A percentile compares a stretch with the other conserved stretches of the same genome.
Evolutionary conservation across 78 protist genomes (phyloP).

Genomic region (Bodo saltans): DNA sequence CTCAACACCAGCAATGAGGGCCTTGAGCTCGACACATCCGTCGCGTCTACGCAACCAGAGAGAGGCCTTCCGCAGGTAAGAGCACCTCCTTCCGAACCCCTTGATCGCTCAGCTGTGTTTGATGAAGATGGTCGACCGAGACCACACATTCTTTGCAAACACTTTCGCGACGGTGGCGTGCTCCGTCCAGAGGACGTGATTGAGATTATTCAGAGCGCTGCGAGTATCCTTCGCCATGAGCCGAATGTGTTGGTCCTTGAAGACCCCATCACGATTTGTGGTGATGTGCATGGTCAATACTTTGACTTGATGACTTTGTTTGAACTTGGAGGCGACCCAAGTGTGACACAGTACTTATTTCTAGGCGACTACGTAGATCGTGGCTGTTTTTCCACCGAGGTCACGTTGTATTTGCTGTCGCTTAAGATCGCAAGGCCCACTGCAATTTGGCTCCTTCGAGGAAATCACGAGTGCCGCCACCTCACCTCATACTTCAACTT

Average conservation of each 20-base stretch:
- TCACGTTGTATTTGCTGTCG: conserved; percentile 70
- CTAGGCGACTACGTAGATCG: conserved; percentile 97
- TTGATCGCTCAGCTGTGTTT: too few species aligned
- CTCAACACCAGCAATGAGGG: too few species aligned
- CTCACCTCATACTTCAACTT: conserved; percentile 82
- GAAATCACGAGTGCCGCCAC: conserved; percentile 92
- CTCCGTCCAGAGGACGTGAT: background rate
- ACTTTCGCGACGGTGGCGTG: background rate
- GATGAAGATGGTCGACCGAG: too few species aligned
- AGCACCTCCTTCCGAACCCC: too few species aligned
- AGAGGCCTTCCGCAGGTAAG: too few species aligned
- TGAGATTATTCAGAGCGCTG: background rate
- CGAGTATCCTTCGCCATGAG: conserved; percentile 66
- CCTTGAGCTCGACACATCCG: too few species aligned
- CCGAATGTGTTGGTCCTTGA: conserved; percentile 67
- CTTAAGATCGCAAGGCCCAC: conserved; percentile 71
- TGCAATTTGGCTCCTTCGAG: conserved; percentile 81
- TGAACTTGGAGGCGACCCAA: conserved; percentile 81
- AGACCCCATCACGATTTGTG: conserved; percentile 90
- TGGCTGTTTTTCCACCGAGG: conserved; percentile 86
- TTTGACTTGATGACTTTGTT: conserved; percentile 92
- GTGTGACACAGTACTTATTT: conserved; percentile 85
- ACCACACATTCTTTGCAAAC: too few species aligned
- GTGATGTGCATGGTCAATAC: conserved; percentile 90
- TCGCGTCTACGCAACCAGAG: too few species aligned